Base-by-base conservation (phyloP, 2,329 filamentous ascomycete species). In the Scytalidium lignicola region DNA sequence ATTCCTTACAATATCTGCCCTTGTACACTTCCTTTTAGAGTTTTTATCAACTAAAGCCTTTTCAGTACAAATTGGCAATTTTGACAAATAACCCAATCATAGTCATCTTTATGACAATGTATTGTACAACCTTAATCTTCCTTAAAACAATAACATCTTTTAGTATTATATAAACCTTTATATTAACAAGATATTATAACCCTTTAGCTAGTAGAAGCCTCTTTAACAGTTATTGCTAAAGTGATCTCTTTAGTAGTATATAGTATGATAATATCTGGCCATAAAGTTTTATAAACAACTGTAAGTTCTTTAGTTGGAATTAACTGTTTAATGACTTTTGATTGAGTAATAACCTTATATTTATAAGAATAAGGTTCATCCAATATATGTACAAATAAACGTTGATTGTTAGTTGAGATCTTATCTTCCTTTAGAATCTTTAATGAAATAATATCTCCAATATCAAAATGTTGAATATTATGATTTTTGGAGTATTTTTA, bases 381-480 rank as follows among this genome's bases (percentile, higher is more conserved):
- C 21, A 42, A 19, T 17, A 42, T 2, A 2, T 19, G 40, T 2
- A 19, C 40, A 43, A 43, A 43, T 19, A 43, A 22, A 2, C 41
- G 17, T 23, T 21, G 19, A 23, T 43, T 43, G 23, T 23, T 2
- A 19, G 41, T 43, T 19, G 4, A 18, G 18, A 18, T 43, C 20
- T 18, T 43, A 43, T 43, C 41, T 23, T 43, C 41, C 23, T 18
- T 19, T 20, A 22, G 41, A n/a, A 43, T 22, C 3, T 43, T 43
- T 20, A 43, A 20, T n/a, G 41, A 43, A 5, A 43, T 18, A 20
- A 43, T 44, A 8, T 3, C 42, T 44, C 42, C 42, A 26, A 44
- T 44, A 44, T 44, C 19, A 22, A 44, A 44, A 18, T 44, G 42
- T 44, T 44, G 19, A n/a, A 44, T 44, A 23, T 44, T 23, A 23